phyloP scores from a whole-genome alignment of 345 rosid species.

The Pugionium cornutum region DNA sequence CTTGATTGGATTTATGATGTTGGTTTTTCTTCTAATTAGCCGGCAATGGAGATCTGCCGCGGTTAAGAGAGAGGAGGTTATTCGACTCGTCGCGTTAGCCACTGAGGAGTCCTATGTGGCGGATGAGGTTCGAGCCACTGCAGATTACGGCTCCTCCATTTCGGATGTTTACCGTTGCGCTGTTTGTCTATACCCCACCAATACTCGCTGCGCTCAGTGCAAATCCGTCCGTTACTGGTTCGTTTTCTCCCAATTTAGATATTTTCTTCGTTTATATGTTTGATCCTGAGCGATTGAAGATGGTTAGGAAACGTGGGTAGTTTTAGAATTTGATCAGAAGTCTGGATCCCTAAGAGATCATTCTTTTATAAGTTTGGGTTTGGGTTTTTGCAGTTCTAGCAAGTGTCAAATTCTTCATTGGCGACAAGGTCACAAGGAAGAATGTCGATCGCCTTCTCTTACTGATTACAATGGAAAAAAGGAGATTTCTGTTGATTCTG shows the following conservation, averaged over 20 bases:
- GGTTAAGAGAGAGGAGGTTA: slow-evolving; percentile 51
- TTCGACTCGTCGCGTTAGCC: slow-evolving; percentile 49
- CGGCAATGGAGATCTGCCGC: slow-evolving; percentile 56
- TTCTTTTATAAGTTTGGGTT: neutral
- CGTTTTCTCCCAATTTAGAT: slow-evolving; percentile 24
- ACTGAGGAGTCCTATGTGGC: slow-evolving; percentile 49
- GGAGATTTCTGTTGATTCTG: slow-evolving; percentile 23
- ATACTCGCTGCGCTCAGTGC: slow-evolving; percentile 62
- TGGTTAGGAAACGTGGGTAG: no score
- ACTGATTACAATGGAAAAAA: slow-evolving; percentile 24
- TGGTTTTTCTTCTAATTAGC: slow-evolving; percentile 41
- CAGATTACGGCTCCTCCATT: slow-evolving; percentile 10
- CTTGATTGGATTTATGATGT: slow-evolving; percentile 37
- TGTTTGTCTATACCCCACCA: slow-evolving; percentile 55
- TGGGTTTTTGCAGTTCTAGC: slow-evolving; percentile 48
- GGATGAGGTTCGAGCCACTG: slow-evolving; percentile 33
- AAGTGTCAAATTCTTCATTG: slow-evolving; percentile 68
- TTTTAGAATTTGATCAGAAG: neutral
- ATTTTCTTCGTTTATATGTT: no score
- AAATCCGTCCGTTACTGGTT: slow-evolving; percentile 74
- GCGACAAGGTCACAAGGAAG: slow-evolving; percentile 68
- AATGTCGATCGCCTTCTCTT: slow-evolving; percentile 39
- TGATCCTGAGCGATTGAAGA: no score
- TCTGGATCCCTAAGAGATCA: neutral
- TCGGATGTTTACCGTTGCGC: slow-evolving; percentile 46